Evolutionary conservation across 2,329 filamentous ascomycete species (phyloP).

Genomic region (Akanthomyces dipterigenus): DNA sequence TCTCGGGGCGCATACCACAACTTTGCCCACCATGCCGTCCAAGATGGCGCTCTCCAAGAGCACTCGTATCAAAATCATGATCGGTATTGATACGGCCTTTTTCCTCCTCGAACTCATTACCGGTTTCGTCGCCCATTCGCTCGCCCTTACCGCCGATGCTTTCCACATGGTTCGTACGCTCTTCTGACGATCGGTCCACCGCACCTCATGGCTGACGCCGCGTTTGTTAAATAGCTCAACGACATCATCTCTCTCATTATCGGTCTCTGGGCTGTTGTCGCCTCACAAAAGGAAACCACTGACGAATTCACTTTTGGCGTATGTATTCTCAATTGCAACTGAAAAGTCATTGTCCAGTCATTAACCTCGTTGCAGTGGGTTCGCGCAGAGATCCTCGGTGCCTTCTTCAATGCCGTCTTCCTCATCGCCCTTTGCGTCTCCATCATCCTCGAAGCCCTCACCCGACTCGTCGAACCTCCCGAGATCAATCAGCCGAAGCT

Average conservation of each 20-base stretch:
- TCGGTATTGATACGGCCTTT: conserved; percentile 82
- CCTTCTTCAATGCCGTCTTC: conserved; percentile 96
- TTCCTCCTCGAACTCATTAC: conserved; percentile 83
- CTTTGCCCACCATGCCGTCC: conserved; percentile 16
- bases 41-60: conserved; percentile 86
- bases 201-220: conserved; percentile 12
- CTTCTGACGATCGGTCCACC: neutral
- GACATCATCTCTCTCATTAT: conserved; percentile 93
- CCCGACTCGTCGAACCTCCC: conserved; percentile 85
- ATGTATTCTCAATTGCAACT: conserved; percentile 29
- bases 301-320: conserved; percentile 95
- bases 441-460: conserved; percentile 91
- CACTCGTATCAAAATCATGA: conserved; percentile 84
- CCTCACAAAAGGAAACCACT: conserved; percentile 76
- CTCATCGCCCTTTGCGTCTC: conserved; percentile 92
- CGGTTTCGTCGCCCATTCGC: conserved; percentile 81
- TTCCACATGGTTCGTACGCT: conserved; percentile 79
- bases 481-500: conserved; percentile 78
- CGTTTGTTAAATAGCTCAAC: conserved; percentile 58
- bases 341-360: neutral
- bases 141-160: conserved; percentile 91
- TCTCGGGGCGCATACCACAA: conserved; percentile 2
- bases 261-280: conserved; percentile 89
- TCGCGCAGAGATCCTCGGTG: conserved; percentile 92
- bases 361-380: conserved; percentile 61